Conservation (phyloP, 352 stramenopile species). For the Phytophthora megakarya region DNA sequence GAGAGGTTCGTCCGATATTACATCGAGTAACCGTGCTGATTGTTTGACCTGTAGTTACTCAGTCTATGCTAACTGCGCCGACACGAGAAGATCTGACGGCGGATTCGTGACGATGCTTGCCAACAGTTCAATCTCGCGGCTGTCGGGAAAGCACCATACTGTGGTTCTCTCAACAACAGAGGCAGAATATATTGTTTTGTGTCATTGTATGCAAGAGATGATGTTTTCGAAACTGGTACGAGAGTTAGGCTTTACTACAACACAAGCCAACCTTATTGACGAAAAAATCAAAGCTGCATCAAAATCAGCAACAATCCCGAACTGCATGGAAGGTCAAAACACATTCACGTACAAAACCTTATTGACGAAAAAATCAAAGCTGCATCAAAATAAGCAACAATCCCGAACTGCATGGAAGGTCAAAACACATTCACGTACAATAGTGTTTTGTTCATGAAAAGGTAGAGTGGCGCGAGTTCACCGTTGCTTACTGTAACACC, state of each 20-base stretch:
- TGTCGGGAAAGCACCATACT: not conserved
- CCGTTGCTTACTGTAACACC: constrained; percentile 32
- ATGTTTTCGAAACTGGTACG: constrained; percentile 13
- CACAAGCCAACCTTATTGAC: not conserved
- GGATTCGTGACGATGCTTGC: not conserved
- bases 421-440: not conserved
- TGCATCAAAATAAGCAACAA: not conserved
- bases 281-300: not conserved
- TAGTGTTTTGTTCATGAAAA: constrained; percentile 1
- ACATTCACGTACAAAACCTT: not conserved
- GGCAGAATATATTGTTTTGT: not conserved
- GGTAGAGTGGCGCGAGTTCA: constrained; percentile 21
- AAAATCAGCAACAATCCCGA: not conserved
- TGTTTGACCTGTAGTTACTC: not conserved
- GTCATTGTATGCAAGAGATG: constrained; percentile 1
- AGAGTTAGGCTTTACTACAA: not conserved
- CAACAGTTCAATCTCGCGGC: not conserved
- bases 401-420: not conserved
- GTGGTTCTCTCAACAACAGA: not conserved
- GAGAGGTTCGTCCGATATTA: not conserved
- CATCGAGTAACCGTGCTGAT: not conserved
- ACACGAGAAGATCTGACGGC: not conserved
- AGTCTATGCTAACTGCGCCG: not conserved
- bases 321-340: not conserved
- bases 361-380: not conserved